These are phyloP conservation scores for Phaeosphaeria sp. DNA, from an alignment of 2,329 filamentous ascomycete genomes.

Conservation along the genomic window DNA sequence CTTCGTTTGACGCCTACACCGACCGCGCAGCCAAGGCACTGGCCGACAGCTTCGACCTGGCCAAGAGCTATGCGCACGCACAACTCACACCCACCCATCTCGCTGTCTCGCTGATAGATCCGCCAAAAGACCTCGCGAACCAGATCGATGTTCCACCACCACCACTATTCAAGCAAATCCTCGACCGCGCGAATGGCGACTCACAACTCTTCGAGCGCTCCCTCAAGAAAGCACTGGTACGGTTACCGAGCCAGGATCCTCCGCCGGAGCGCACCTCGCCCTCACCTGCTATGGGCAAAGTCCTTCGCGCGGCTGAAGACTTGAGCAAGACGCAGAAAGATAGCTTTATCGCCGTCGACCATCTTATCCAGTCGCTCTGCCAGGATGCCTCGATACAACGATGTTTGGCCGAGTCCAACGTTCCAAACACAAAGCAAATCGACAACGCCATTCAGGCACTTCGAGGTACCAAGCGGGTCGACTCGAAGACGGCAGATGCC, in stretches of 20 bases:
- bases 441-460: conserved; percentile 91
- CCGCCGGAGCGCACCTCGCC: conserved; percentile 88
- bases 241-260: conserved; percentile 91
- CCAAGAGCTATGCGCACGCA: conserved; percentile 88
- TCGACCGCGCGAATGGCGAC: conserved; percentile 93
- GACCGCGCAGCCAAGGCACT: conserved; percentile 90
- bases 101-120: conserved; percentile 80
- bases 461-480: conserved; percentile 88
- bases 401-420: conserved; percentile 82
- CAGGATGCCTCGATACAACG: conserved; percentile 79
- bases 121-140: conserved; percentile 76
- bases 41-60: conserved; percentile 84
- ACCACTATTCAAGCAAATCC: conserved; percentile 92
- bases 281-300: conserved; percentile 79
- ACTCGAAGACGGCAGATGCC: conserved; percentile 93
- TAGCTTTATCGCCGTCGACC: conserved; percentile 91
- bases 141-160: conserved; percentile 63
- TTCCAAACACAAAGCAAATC: conserved; percentile 89
- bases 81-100: conserved; percentile 92
- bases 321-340: conserved; percentile 98
- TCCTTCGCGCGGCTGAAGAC: conserved; percentile 84
- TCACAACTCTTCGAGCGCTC: conserved; percentile 85
- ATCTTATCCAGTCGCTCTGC: conserved; percentile 83
- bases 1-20: conserved; percentile 86
- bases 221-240: conserved; percentile 89